A percentile compares a stretch with the other conserved stretches of the same genome.
phyloP scores from a whole-genome alignment of 345 rosid species.

The Euphorbia lathyris region DNA sequence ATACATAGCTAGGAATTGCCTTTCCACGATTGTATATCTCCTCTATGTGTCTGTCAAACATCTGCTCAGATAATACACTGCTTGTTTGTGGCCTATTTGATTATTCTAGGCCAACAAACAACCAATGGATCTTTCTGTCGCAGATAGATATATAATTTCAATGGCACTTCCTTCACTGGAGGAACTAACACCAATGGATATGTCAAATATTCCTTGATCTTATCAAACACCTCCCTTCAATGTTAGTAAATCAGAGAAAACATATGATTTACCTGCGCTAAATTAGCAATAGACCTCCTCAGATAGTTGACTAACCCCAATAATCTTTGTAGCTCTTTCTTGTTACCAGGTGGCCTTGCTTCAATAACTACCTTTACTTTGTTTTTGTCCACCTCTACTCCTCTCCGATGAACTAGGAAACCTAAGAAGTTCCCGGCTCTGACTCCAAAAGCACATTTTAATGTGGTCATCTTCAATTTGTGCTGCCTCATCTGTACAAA shows the following conservation, averaged over 20 bases:
- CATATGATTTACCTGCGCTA: not conserved
- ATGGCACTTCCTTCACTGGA: no score
- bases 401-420: not conserved
- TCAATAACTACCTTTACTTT: not conserved
- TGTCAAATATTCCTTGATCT: no score
- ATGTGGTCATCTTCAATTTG: not conserved
- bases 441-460: constrained; percentile 5
- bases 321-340: not conserved
- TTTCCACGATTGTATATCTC: no score
- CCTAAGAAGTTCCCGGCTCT: not conserved
- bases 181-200: no score
- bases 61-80: no score
- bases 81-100: no score
- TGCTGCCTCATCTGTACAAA: not conserved
- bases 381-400: not conserved
- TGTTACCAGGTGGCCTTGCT: not conserved
- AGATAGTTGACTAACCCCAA: not conserved
- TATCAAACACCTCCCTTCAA: not conserved
- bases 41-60: no score
- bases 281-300: not conserved
- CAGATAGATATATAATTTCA: no score
- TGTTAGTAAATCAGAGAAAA: not conserved
- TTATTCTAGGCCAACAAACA: no score
- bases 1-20: no score
- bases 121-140: no score